Base-by-base conservation (phyloP, 2,329 filamentous ascomycete species). In the Mycosphaerelloides madeirae region DNA sequence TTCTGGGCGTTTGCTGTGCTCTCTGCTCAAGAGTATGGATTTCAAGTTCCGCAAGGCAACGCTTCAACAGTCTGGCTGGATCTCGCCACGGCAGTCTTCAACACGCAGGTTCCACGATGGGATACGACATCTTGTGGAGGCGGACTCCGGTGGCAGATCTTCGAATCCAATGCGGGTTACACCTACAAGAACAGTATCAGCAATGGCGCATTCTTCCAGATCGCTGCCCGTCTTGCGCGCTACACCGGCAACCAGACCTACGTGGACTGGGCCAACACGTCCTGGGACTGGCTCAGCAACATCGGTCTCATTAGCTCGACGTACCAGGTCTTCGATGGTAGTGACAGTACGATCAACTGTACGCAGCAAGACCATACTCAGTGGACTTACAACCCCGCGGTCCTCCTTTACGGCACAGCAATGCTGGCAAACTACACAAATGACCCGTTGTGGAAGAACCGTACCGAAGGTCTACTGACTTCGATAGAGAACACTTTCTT, bases 1-100 rank as follows among this genome's bases (percentile, higher is more conserved):
- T 91, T 93, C 67, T 94, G 87, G 87, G 85, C 79, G n/a, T 77
- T 93, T 72, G 80, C 87, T 1, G 85, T 83, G 48, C 85, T 94
- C 74, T 77, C 79, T 8, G 87, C 87, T 2, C 83, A 84, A 29
- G 87, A 94, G 66, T 79, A 83, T 57, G 81, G 81, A 51, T 91
- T 85, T 58, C 83, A 83, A 1, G 77, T 88, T 56, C 83, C 84
- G 3, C 6, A 36, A 18, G 57, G 50, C 3, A 52, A 60, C 29
- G 75, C 78, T 0, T 53, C 70, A 0, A 77, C 75, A 45, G 62
- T 81, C 41, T 95, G 85, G 85, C 74, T 93, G n/a, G 80, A 82
- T 6, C 75, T 93, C 41, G 83, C 78, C 1, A 84, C 89, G 64
- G 84, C 83, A 9, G 84, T 87, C 2, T 94, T 91, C 66, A 88